Evolutionary conservation across 305 asterid species (phyloP).

Genomic region (Galium porrigens): DNA sequence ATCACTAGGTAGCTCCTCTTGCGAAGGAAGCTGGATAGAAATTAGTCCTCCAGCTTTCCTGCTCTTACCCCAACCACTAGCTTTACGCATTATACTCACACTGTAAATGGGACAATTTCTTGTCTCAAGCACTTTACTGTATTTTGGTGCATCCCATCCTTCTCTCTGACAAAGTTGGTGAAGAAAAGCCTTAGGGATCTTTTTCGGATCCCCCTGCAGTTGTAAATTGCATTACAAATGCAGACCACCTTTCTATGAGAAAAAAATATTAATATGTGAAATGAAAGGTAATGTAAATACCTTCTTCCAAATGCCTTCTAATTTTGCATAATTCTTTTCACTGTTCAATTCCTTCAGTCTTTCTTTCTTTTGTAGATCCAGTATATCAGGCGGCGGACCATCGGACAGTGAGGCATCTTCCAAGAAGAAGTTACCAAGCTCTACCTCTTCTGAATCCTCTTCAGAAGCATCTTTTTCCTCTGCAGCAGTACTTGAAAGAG

Average conservation of each 20-base stretch:
- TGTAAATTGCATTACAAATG: conserved; percentile 17
- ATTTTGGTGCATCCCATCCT: conserved; percentile 98
- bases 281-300: conserved; percentile 29
- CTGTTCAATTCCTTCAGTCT: conserved; percentile 54
- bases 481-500: conserved; percentile 20
- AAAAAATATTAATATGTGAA: background rate
- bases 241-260: background rate
- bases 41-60: conserved; percentile 91
- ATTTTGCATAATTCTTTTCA: conserved; percentile 53
- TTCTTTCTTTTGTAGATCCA: conserved; percentile 61
- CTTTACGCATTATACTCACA: conserved; percentile 63
- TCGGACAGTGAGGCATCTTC: conserved; percentile 44
- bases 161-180: conserved; percentile 91
- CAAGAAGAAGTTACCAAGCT: conserved; percentile 60
- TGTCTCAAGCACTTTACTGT: conserved; percentile 42
- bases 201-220: conserved; percentile 66
- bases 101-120: conserved; percentile 45
- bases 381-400: conserved; percentile 30
- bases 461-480: conserved; percentile 28
- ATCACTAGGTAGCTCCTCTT: conserved; percentile 36
- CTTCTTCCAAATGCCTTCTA: conserved; percentile 95
- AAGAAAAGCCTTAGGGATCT: conserved; percentile 88
- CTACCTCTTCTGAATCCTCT: conserved; percentile 52
- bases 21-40: conserved; percentile 56
- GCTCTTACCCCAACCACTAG: conserved; percentile 94